Evolutionary conservation across 2,329 filamentous ascomycete species (phyloP).

Genomic region (Metarhizium robertsii): DNA sequence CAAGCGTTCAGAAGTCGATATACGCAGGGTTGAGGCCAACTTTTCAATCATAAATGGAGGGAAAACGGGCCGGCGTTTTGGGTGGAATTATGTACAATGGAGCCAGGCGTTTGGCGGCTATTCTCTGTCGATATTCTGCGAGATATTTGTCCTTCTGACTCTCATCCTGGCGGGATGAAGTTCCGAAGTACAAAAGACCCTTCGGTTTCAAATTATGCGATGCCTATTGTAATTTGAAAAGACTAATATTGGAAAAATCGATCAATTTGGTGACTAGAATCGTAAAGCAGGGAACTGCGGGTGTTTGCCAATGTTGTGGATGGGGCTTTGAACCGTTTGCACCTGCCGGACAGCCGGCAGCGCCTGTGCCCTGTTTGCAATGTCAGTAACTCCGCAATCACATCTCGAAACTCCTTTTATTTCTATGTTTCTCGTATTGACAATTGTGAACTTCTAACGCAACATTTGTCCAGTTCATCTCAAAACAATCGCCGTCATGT

Average conservation of each 20-base stretch:
- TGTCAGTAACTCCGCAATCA: background rate
- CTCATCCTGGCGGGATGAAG: too few species aligned
- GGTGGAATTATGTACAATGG: background rate
- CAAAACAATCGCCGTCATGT: slow-evolving; percentile 40
- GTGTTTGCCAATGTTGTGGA: background rate
- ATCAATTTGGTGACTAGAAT: too few species aligned
- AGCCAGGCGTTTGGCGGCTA: background rate
- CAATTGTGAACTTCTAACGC: background rate
- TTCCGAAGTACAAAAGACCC: too few species aligned
- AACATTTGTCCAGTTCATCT: background rate
- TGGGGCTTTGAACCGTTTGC: background rate
- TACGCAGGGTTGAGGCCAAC: slow-evolving; percentile 26
- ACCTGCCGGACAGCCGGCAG: background rate
- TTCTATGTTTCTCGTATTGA: background rate
- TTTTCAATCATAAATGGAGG: background rate
- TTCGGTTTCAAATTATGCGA: background rate
- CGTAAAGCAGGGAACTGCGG: background rate
- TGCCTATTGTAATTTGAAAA: background rate
- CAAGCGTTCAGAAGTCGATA: slow-evolving; percentile 57
- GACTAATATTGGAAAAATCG: background rate
- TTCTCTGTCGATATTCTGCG: background rate
- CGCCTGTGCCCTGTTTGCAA: background rate
- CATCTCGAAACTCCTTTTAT: background rate
- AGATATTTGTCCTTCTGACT: background rate
- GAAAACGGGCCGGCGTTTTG: background rate